These are phyloP conservation scores for Wickerhamiella brachini DNA, from an alignment of 805 yeast genomes.

Conservation along the genomic window DNA sequence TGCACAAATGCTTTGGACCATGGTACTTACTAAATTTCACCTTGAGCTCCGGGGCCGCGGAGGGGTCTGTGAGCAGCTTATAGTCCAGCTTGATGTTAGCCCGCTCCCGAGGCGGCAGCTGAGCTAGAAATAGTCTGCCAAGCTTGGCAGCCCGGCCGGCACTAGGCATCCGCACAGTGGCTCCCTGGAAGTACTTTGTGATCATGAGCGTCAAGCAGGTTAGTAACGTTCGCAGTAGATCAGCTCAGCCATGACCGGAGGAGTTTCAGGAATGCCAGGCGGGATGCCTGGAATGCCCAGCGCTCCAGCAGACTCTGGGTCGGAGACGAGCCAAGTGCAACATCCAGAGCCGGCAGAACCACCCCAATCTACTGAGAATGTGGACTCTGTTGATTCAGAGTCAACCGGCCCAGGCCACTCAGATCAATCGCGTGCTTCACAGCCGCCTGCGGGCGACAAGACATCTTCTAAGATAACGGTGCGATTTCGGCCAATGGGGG, in stretches of 20 bases:
- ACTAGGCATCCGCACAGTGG: slow-evolving; percentile 45
- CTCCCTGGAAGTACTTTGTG: slow-evolving; percentile 75
- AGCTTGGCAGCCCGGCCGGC: slow-evolving; percentile 39
- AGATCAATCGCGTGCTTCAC: not conserved
- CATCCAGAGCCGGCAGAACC: no score
- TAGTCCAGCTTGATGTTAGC: slow-evolving; percentile 47
- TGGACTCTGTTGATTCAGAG: no score
- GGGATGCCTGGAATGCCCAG: no score
- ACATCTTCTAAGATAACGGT: slow-evolving; percentile 22
- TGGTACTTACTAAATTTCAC: slow-evolving; percentile 45
- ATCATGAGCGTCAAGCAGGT: slow-evolving; percentile 39
- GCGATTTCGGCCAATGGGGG: slow-evolving; percentile 41
- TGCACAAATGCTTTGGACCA: no score
- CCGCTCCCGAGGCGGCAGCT: slow-evolving; percentile 66
- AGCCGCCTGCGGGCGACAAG: not conserved
- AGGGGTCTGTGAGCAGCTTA: slow-evolving; percentile 36
- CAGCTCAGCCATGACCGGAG: not conserved
- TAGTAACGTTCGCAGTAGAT: not conserved
- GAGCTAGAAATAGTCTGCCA: slow-evolving; percentile 64
- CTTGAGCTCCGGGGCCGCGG: slow-evolving; percentile 47
- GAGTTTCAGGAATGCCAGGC: no score
- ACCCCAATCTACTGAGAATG: no score
- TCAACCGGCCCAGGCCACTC: not conserved
- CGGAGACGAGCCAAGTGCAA: no score
- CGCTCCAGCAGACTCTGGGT: no score